These are phyloP conservation scores for Lactifluus pinguis DNA, from an alignment of 768 basidiomycete species.

Conservation along the genomic window DNA sequence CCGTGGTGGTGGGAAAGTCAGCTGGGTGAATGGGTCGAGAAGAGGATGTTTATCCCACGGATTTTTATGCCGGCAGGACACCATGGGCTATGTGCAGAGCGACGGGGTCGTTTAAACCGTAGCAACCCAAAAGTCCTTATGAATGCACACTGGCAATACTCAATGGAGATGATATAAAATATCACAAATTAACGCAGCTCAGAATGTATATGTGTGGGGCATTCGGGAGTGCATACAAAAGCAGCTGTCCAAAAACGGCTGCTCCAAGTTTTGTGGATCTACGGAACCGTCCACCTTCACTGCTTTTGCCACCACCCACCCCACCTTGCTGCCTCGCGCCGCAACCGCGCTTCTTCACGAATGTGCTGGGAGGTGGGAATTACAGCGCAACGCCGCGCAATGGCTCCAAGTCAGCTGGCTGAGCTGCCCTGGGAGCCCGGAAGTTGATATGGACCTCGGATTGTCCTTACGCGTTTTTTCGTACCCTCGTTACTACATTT, in stretches of 20 bases:
- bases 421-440: too few species aligned
- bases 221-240: conserved; percentile 15
- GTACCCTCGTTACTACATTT: too few species aligned
- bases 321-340: too few species aligned
- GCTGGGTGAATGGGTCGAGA: conserved; percentile 52
- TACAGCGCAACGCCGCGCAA: too few species aligned
- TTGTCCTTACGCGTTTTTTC: too few species aligned
- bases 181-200: not conserved
- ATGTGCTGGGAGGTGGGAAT: too few species aligned
- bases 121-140: not conserved
- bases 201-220: conserved; percentile 12
- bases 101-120: conserved; percentile 22
- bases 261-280: conserved; percentile 16
- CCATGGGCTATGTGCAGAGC: conserved; percentile 65
- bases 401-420: too few species aligned
- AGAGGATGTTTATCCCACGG: conserved; percentile 77
- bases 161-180: not conserved
- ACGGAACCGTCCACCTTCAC: not conserved
- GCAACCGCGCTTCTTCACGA: too few species aligned
- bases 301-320: too few species aligned
- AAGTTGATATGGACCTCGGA: too few species aligned
- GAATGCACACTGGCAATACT: not conserved
- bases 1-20: conserved; percentile 67
- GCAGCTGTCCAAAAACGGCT: conserved; percentile 22
- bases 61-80: conserved; percentile 82